These are phyloP conservation scores for Colletotrichum paranaense DNA, from an alignment of 2,329 filamentous ascomycete genomes.

Conservation along the genomic window DNA sequence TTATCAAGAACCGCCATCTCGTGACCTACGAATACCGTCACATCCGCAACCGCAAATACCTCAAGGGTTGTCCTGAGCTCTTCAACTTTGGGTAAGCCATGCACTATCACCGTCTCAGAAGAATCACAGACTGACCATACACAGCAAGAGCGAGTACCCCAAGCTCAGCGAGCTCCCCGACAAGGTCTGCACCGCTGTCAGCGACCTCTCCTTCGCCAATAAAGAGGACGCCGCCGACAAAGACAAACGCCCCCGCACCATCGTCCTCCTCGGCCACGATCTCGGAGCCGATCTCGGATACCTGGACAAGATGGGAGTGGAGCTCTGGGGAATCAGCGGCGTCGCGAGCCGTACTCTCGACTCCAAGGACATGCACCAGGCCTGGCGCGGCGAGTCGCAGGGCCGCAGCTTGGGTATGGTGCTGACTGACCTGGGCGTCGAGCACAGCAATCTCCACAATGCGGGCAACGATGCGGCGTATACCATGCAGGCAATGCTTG, in stretches of 20 bases:
- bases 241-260: conserved; percentile 47
- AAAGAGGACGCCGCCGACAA: not conserved
- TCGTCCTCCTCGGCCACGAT: conserved; percentile 82
- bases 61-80: conserved; percentile 77
- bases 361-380: conserved; percentile 77
- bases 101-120: not conserved
- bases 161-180: conserved; percentile 45
- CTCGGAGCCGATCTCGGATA: conserved; percentile 70
- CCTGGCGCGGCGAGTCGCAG: conserved; percentile 65
- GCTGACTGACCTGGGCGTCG: conserved; percentile 52
- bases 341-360: conserved; percentile 74
- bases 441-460: conserved; percentile 35
- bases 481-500: conserved; percentile 37
- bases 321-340: conserved; percentile 61
- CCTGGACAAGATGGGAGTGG: conserved; percentile 67
- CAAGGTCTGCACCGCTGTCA: conserved; percentile 51
- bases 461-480: conserved; percentile 37
- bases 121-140: conserved; percentile 4
- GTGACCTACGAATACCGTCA: conserved; percentile 77
- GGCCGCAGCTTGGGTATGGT: conserved; percentile 69
- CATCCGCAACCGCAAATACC: conserved; percentile 74
- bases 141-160: conserved; percentile 56
- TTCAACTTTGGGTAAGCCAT: conserved; percentile 79
- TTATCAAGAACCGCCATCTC: conserved; percentile 80
- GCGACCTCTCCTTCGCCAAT: conserved; percentile 35